Conservation (phyloP, 1,284 basidiomycete genomes). For the Boletus subluridellus region DNA sequence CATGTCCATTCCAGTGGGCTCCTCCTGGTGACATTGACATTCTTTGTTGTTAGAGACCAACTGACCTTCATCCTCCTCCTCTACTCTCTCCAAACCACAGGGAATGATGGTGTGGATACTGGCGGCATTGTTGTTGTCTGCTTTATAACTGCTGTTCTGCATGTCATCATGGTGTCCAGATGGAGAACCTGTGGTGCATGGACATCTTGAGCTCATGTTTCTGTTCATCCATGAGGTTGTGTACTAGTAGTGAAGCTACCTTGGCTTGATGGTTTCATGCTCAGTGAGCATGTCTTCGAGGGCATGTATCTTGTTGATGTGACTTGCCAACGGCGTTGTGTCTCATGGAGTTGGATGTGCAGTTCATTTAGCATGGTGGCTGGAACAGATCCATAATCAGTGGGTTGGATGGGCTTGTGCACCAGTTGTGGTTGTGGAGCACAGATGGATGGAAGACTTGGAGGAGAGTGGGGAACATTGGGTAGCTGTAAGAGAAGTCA, state of each 20-base stretch:
- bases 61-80: conserved; percentile 23
- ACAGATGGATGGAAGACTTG: conserved; percentile 62
- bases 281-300: too few species aligned
- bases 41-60: too few species aligned
- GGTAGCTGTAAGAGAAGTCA: conserved; percentile 46
- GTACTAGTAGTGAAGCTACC: conserved; percentile 61
- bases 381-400: conserved; percentile 23
- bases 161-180: conserved; percentile 5
- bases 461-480: conserved; percentile 58
- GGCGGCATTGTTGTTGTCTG: too few species aligned
- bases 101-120: too few species aligned
- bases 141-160: too few species aligned
- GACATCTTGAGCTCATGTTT: conserved; percentile 34
- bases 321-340: too few species aligned
- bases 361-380: too few species aligned
- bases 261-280: conserved; percentile 59
- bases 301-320: too few species aligned
- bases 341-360: too few species aligned
- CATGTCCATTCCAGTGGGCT: conserved; percentile 36
- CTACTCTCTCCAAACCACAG: too few species aligned
- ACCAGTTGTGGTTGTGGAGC: conserved; percentile 49
- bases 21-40: not conserved
- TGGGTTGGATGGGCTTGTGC: conserved; percentile 28
- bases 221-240: conserved; percentile 66
- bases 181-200: conserved; percentile 23